phyloP scores from a whole-genome alignment of 169 alveolate genomes.

The Eimeria acervulina region DNA sequence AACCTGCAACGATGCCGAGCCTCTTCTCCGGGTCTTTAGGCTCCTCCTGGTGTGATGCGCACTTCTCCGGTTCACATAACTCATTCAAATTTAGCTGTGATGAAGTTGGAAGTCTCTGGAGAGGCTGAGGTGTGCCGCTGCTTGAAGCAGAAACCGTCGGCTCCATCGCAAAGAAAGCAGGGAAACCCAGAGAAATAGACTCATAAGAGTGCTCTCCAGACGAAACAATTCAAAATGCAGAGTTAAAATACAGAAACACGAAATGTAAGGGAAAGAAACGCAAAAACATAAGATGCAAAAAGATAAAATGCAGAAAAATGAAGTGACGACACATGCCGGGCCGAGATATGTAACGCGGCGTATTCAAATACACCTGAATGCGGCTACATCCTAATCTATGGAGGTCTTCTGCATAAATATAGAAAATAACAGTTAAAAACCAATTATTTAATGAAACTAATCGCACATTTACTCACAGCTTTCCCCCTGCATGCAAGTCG shows the following conservation, averaged over 20 bases:
- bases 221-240: too few relatives aligned
- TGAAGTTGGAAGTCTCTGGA: neutral
- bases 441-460: neutral
- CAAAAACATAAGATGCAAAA: neutral
- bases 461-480: neutral
- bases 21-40: neutral
- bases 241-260: too few relatives aligned
- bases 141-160: neutral
- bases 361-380: too few relatives aligned
- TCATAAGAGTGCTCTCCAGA: neutral
- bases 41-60: neutral
- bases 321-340: too few relatives aligned
- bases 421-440: neutral
- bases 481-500: neutral
- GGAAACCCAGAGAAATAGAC: neutral
- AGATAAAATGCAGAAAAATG: neutral
- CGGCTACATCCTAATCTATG: too few relatives aligned
- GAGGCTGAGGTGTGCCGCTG: neutral
- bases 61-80: neutral
- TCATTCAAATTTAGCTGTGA: neutral
- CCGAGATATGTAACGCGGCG: too few relatives aligned
- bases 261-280: too few relatives aligned
- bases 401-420: too few relatives aligned
- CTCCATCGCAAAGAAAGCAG: neutral
- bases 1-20: neutral